These are phyloP conservation scores for Aspergillus fructus DNA, from an alignment of 2,329 filamentous ascomycete species.

Conservation along the genomic window DNA sequence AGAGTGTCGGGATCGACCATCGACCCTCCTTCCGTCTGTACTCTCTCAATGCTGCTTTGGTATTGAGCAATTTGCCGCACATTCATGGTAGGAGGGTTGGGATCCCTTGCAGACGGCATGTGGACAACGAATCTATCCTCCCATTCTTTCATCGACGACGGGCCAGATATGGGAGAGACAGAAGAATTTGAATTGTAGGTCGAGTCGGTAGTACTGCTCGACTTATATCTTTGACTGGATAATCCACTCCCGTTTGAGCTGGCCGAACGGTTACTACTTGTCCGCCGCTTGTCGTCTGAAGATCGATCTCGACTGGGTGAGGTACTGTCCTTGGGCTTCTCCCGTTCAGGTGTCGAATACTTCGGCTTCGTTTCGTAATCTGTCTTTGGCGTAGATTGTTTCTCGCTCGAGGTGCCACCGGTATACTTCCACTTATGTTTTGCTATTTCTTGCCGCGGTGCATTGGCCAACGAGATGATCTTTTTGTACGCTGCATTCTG, in stretches of 20 bases:
- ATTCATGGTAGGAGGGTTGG: constrained; percentile 42
- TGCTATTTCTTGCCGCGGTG: constrained; percentile 19
- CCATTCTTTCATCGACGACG: constrained; percentile 34
- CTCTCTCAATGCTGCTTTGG: constrained; percentile 37
- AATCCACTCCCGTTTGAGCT: constrained; percentile 29
- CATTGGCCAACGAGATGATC: constrained; percentile 22
- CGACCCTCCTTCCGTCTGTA: constrained; percentile 28
- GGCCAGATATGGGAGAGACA: constrained; percentile 31
- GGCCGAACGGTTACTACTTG: constrained; percentile 37
- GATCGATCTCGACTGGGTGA: constrained; percentile 13
- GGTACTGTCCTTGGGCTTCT: constrained; percentile 19
- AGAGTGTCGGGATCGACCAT: constrained; percentile 33
- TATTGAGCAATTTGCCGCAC: constrained; percentile 40
- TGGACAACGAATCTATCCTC: constrained; percentile 45
- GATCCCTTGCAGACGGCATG: constrained; percentile 44
- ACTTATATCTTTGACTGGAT: constrained; percentile 17
- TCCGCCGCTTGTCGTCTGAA: constrained; percentile 29
- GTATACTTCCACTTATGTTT: constrained; percentile 21
- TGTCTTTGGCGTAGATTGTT: constrained; percentile 22
- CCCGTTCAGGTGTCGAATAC: constrained; percentile 32
- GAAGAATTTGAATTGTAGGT: constrained; percentile 29
- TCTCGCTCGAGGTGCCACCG: constrained; percentile 7
- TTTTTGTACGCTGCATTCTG: constrained; percentile 22
- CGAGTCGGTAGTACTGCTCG: constrained; percentile 24
- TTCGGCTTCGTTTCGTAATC: constrained; percentile 40